Percentiles rank a stretch among this genome's conserved stretches.
These are phyloP conservation scores for Yamadazyma dushanensis DNA, from an alignment of 1,139 yeast species.

Conservation along the genomic window DNA sequence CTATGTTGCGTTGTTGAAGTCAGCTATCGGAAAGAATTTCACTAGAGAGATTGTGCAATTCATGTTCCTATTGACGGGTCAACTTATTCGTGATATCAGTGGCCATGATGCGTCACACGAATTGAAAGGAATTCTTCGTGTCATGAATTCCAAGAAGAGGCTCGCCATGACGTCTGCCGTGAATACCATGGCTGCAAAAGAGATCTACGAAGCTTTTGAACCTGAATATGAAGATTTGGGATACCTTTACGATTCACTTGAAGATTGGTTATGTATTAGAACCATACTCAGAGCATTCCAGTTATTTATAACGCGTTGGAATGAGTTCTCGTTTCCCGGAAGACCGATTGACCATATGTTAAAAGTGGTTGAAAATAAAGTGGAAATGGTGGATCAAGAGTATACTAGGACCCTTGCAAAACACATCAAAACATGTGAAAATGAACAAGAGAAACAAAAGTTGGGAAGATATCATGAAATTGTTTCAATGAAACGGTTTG, in stretches of 20 bases:
- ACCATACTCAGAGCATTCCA: neutral
- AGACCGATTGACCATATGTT: neutral
- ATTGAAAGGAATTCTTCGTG: neutral
- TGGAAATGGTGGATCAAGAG: neutral
- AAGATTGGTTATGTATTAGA: neutral
- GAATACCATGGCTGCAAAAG: neutral
- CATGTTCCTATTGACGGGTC: neutral
- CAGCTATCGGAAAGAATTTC: neutral
- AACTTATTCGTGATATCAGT: neutral
- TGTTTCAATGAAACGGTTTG: too few species aligned
- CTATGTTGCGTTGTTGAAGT: neutral
- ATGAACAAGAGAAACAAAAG: neutral
- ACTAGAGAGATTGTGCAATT: slow-evolving; percentile 6
- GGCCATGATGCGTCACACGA: neutral
- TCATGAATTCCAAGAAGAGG: neutral
- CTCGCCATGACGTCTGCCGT: neutral
- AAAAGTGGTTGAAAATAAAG: neutral
- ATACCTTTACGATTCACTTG: neutral
- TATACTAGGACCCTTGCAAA: neutral
- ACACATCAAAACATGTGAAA: too few species aligned
- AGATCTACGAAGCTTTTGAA: neutral
- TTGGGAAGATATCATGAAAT: slow-evolving; percentile 8
- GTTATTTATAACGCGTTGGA: neutral
- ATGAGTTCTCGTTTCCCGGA: neutral
- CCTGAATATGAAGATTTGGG: neutral